These are phyloP conservation scores for Vicia sativa DNA, from an alignment of 306 rosid genomes.

Conservation along the genomic window DNA sequence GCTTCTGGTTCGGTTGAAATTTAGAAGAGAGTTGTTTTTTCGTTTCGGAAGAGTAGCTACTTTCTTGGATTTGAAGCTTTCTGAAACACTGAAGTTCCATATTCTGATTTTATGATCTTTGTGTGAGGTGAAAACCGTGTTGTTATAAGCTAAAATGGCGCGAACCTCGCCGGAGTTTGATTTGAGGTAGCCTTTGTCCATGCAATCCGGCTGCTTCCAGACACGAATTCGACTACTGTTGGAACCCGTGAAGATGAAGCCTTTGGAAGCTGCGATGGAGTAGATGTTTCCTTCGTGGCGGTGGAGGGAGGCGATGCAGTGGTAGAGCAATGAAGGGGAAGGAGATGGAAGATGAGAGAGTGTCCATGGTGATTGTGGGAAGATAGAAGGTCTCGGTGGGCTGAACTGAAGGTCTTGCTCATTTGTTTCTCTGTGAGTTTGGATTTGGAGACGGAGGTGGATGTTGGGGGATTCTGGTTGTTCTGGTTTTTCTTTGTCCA, in stretches of 20 bases:
- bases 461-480: slow-evolving; percentile 37
- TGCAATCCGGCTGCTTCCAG: slow-evolving; percentile 70
- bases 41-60: slow-evolving; percentile 53
- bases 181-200: slow-evolving; percentile 56
- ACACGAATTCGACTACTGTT: slow-evolving; percentile 57
- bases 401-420: slow-evolving; percentile 51
- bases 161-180: slow-evolving; percentile 52
- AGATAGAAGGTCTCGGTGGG: slow-evolving; percentile 44
- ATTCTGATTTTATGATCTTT: slow-evolving; percentile 62
- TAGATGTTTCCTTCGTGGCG: slow-evolving; percentile 72
- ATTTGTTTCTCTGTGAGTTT: slow-evolving; percentile 39
- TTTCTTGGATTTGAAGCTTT: slow-evolving; percentile 54
- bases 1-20: slow-evolving; percentile 39
- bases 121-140: slow-evolving; percentile 66
- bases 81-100: slow-evolving; percentile 60
- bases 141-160: slow-evolving; percentile 48
- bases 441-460: slow-evolving; percentile 41
- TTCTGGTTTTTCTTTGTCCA: slow-evolving; percentile 44
- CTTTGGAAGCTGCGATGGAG: slow-evolving; percentile 58
- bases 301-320: slow-evolving; percentile 71
- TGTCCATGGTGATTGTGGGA: slow-evolving; percentile 82
- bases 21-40: slow-evolving; percentile 42
- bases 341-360: slow-evolving; percentile 66
- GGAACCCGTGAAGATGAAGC: slow-evolving; percentile 63
- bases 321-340: slow-evolving; percentile 64